Percentiles rank a stretch among this genome's conserved stretches.
phyloP scores from a whole-genome alignment of 2,329 filamentous ascomycete species.

The Penicillium glabrum region DNA sequence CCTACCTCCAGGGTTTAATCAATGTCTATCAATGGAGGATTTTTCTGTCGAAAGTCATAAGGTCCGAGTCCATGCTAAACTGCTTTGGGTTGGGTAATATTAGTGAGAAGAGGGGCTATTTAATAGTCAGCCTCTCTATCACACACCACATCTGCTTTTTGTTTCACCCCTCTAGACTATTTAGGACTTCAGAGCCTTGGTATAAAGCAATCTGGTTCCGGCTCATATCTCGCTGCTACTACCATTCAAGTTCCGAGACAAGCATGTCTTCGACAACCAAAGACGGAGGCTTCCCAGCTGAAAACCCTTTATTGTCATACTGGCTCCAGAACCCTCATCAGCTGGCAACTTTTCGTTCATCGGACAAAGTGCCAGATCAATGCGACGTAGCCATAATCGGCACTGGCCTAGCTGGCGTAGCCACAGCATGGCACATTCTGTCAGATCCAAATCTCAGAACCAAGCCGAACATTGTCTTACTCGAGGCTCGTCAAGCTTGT shows the following conservation, averaged over 20 bases:
- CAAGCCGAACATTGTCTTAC: slow-evolving; percentile 30
- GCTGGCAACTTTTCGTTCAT: slow-evolving; percentile 18
- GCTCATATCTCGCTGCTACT: neutral
- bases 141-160: neutral
- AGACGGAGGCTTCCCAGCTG: neutral
- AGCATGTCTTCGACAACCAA: neutral
- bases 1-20: no score
- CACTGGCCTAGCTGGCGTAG: slow-evolving; percentile 47
- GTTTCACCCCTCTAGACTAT: neutral
- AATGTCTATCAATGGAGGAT: neutral
- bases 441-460: slow-evolving; percentile 7
- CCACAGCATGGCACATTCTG: slow-evolving; percentile 43
- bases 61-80: neutral
- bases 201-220: neutral
- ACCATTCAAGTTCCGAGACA: neutral
- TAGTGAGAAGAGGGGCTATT: neutral
- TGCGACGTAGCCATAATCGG: slow-evolving; percentile 49
- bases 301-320: neutral
- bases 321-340: neutral
- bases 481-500: slow-evolving; percentile 41
- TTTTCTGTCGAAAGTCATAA: no score
- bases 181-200: neutral
- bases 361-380: slow-evolving; percentile 26
- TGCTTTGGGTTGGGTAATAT: neutral
- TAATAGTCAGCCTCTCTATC: neutral